phyloP scores from a whole-genome alignment of 257 asterid species.

The Galeopsis tetrahit region DNA sequence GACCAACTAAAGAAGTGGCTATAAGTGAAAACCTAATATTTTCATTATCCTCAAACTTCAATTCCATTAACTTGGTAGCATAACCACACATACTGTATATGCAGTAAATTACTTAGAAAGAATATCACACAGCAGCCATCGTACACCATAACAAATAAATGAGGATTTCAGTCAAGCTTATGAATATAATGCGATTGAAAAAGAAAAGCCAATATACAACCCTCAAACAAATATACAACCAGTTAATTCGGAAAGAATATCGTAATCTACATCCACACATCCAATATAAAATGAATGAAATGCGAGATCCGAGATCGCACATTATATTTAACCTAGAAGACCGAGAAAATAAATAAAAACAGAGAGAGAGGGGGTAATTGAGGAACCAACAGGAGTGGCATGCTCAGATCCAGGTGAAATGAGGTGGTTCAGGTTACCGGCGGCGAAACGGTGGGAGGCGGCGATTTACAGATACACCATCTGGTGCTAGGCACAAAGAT shows the following conservation, averaged over 20 bases:
- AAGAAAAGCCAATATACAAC: not conserved
- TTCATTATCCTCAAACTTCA: too few relatives aligned
- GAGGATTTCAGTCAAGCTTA: not conserved
- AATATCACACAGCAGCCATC: not conserved
- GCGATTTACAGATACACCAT: too few relatives aligned
- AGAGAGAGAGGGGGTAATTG: not conserved
- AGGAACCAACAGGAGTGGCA: not conserved
- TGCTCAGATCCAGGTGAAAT: too few relatives aligned
- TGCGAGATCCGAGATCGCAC: not conserved
- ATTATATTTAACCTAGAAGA: not conserved
- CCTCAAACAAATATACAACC: slow-evolving; percentile 9
- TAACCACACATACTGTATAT: not conserved
- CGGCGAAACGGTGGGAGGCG: too few relatives aligned
- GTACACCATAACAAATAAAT: not conserved
- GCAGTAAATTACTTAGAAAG: not conserved
- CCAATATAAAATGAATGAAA: not conserved
- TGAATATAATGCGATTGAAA: not conserved
- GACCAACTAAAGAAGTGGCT: not conserved
- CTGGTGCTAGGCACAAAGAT: too few relatives aligned
- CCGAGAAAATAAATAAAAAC: not conserved
- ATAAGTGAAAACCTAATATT: too few relatives aligned
- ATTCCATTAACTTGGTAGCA: not conserved
- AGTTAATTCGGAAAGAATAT: not conserved
- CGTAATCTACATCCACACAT: too few relatives aligned
- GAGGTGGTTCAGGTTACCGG: too few relatives aligned